A percentile compares a stretch with the other conserved stretches of the same genome.
phyloP scores from a whole-genome alignment of 2,329 filamentous ascomycete genomes.

The Pleurostoma richardsiae region DNA sequence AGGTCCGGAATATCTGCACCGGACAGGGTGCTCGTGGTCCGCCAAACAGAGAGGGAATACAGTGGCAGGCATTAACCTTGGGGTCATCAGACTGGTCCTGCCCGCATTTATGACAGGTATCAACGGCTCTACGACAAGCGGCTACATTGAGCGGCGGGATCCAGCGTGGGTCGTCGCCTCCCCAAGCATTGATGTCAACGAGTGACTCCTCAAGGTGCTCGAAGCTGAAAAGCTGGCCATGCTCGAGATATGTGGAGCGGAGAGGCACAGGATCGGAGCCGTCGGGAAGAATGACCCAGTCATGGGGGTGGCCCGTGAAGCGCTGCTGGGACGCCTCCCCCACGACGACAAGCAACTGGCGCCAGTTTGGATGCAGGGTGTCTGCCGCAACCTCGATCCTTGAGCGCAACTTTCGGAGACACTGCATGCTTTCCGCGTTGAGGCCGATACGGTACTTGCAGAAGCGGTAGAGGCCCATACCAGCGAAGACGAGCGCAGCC shows the following conservation, averaged over 20 bases:
- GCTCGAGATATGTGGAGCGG: constrained; percentile 37
- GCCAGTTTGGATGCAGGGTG: constrained; percentile 48
- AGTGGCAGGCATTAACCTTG: constrained; percentile 42
- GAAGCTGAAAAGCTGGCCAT: constrained; percentile 40
- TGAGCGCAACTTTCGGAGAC: constrained; percentile 35
- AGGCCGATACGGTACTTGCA: constrained; percentile 56
- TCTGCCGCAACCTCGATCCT: constrained; percentile 49
- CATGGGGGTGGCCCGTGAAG: constrained; percentile 43
- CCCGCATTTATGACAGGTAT: constrained; percentile 37
- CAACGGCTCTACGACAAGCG: constrained; percentile 10
- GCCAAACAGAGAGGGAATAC: constrained; percentile 48
- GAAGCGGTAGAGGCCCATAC: constrained; percentile 53
- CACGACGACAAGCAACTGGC: constrained; percentile 40
- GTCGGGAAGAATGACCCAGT: constrained; percentile 43
- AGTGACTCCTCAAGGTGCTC: constrained; percentile 43
- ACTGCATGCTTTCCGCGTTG: constrained; percentile 41
- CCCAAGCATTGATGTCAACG: constrained; percentile 42
- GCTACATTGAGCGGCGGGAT: constrained; percentile 19
- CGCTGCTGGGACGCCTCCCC: constrained; percentile 31
- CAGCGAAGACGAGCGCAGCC: constrained; percentile 50
- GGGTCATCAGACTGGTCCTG: constrained; percentile 45
- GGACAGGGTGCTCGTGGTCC: constrained; percentile 31
- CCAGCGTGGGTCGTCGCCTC: constrained; percentile 42
- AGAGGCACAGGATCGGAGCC: constrained; percentile 33
- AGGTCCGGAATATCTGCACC: constrained; percentile 47